phyloP scores from a whole-genome alignment of 805 yeast species.

The Nakazawaea peltata region DNA sequence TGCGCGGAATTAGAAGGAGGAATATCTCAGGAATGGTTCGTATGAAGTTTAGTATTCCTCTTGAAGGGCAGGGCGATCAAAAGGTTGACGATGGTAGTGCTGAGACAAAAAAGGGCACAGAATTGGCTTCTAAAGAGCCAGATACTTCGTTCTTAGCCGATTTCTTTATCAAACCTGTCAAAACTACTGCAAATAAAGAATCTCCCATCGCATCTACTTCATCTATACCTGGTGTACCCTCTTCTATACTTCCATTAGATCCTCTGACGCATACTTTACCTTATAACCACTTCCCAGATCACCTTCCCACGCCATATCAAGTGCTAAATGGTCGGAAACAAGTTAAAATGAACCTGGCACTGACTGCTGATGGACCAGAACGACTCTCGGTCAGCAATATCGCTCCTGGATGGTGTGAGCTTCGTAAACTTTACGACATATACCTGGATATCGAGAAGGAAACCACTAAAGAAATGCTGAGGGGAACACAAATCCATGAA shows the following conservation, averaged over 20 bases:
- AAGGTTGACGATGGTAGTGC: no score
- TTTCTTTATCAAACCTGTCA: no score
- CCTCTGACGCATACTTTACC: conserved; percentile 11
- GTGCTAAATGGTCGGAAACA: conserved; percentile 12
- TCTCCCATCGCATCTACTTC: no score
- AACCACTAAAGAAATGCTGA: conserved; percentile 30
- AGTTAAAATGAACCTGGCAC: conserved; percentile 8
- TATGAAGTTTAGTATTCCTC: no score
- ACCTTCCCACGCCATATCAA: conserved; percentile 14
- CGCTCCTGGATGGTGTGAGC: conserved; percentile 65
- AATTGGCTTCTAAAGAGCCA: no score
- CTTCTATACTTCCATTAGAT: background rate
- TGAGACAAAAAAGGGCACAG: no score
- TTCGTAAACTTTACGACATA: conserved; percentile 42
- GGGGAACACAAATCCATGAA: conserved; percentile 42
- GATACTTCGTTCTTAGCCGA: no score
- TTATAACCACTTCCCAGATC: conserved; percentile 12
- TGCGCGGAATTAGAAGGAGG: no score
- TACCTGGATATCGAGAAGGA: conserved; percentile 29
- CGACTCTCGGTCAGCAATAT: conserved; percentile 55
- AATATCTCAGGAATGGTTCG: no score
- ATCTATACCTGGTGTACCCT: background rate
- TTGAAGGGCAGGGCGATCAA: no score
- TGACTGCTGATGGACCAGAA: conserved; percentile 12
- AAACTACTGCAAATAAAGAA: no score